phyloP scores from a whole-genome alignment of 441 rosid species.

The Macaranga tanarius region DNA sequence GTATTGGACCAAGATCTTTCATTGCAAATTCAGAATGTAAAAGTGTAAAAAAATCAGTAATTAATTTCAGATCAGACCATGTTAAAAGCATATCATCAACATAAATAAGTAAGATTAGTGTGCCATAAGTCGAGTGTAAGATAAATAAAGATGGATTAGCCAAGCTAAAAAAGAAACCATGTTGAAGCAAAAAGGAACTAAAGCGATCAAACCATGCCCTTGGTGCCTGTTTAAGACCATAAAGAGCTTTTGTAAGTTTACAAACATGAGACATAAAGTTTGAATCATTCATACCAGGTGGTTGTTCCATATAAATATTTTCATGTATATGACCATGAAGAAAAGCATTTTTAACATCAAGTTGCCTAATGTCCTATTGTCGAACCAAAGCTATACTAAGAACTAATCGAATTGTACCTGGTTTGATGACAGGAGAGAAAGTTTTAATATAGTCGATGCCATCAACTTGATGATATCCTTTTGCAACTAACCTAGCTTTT shows the following conservation, averaged over 20 bases:
- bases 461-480: neutral
- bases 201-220: neutral
- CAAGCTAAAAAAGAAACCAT: too few relatives aligned
- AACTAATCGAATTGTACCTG: neutral
- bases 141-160: too few relatives aligned
- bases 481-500: neutral
- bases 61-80: too few relatives aligned
- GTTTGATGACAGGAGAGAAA: neutral
- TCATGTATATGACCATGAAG: neutral
- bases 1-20: too few relatives aligned
- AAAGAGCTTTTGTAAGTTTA: neutral
- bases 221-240: neutral
- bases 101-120: too few relatives aligned
- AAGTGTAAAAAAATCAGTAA: too few relatives aligned
- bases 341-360: neutral
- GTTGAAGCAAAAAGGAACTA: neutral
- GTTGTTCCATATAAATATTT: neutral
- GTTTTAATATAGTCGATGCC: neutral
- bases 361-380: neutral
- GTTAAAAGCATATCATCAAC: too few relatives aligned
- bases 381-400: neutral
- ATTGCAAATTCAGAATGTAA: too few relatives aligned
- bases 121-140: too few relatives aligned
- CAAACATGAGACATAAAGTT: neutral
- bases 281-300: neutral